Evolutionary conservation across 257 asterid species (phyloP).

Genomic region (Solanum chmielewskii): DNA sequence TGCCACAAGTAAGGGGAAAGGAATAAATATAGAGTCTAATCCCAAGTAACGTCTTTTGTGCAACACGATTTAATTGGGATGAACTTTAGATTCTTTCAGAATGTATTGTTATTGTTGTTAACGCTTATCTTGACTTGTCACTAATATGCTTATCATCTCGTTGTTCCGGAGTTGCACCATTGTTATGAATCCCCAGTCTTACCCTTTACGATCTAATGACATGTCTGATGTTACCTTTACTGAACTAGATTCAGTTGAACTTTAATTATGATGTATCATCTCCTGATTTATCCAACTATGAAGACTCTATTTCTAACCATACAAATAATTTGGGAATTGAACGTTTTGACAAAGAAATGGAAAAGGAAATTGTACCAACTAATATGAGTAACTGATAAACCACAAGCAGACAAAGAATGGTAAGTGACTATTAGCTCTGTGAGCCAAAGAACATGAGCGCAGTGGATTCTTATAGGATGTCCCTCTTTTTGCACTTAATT

Average conservation of each 20-base stretch:
- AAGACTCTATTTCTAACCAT: not conserved
- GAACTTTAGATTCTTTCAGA: not conserved
- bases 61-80: not conserved
- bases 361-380: not conserved
- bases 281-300: not conserved
- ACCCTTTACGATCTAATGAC: not conserved
- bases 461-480: not conserved
- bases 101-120: not conserved
- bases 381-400: not conserved
- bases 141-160: too few species aligned
- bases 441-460: not conserved
- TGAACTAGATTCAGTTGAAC: not conserved
- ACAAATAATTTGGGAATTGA: not conserved
- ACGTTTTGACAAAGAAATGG: not conserved
- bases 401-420: not conserved
- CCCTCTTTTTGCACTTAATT: not conserved
- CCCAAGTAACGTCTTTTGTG: not conserved
- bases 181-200: not conserved
- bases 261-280: not conserved
- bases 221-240: not conserved
- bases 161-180: not conserved
- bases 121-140: not conserved
- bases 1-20: not conserved
- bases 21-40: too few species aligned
- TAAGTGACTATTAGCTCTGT: not conserved